Evolutionary conservation across 2,329 filamentous ascomycete genomes (phyloP).

Genomic region (Cordyceps javanica): DNA sequence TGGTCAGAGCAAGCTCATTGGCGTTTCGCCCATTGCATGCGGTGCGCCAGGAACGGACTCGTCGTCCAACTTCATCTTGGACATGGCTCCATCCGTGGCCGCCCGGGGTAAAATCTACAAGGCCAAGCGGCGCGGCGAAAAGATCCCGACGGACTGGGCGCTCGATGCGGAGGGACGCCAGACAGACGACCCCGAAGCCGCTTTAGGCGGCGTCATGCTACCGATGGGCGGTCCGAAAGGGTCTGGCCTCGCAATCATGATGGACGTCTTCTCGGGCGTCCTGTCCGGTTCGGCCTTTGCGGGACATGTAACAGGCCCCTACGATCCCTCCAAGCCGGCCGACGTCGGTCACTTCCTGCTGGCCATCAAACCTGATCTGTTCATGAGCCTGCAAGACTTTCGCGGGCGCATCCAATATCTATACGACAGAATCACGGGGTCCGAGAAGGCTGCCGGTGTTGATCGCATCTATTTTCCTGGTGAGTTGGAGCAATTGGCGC

Average conservation of each 20-base stretch:
- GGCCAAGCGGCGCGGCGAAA: conserved; percentile 59
- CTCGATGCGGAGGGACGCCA: conserved; percentile 61
- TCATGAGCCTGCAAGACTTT: conserved; percentile 66
- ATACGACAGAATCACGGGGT: conserved; percentile 46
- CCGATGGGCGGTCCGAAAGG: conserved; percentile 84
- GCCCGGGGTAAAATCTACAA: conserved; percentile 70
- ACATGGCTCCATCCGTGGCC: conserved; percentile 66
- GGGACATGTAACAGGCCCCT: conserved; percentile 69
- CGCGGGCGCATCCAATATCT: conserved; percentile 52
- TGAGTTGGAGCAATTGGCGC: conserved; percentile 53
- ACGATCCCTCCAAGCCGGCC: conserved; percentile 61
- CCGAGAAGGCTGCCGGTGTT: conserved; percentile 48
- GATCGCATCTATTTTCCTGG: conserved; percentile 56
- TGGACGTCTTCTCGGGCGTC: conserved; percentile 82
- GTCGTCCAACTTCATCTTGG: conserved; percentile 59
- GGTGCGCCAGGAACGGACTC: conserved; percentile 59
- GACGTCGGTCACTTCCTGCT: conserved; percentile 72
- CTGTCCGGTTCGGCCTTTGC: conserved; percentile 74
- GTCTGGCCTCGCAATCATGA: conserved; percentile 71
- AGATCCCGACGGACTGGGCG: conserved; percentile 69
- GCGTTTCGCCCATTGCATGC: conserved; percentile 68
- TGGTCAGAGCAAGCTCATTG: conserved; percentile 61
- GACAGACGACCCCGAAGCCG: conserved; percentile 66
- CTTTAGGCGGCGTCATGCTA: conserved; percentile 73
- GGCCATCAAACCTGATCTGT: conserved; percentile 68